A percentile compares a stretch with the other conserved stretches of the same genome.
Conservation (phyloP, 2,329 filamentous ascomycete species). For the Verticillium zaregamsianum region DNA sequence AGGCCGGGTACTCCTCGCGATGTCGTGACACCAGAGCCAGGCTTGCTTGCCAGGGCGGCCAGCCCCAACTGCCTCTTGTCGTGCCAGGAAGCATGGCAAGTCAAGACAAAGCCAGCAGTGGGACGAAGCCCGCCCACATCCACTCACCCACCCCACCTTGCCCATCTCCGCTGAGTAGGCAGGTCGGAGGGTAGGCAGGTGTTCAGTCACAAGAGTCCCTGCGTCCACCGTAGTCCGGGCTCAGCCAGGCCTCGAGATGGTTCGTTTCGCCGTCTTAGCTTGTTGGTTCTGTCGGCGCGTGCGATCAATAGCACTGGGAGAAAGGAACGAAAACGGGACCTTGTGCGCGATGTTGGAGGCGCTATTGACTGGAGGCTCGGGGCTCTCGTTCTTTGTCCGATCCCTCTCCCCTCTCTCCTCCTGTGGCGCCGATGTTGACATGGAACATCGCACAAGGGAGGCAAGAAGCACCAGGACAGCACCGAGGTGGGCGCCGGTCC, state of each 20-base stretch:
- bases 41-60: not conserved
- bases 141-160: not conserved
- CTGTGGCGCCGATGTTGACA: not conserved
- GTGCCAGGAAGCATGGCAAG: not conserved
- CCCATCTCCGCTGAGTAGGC: not conserved
- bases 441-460: not conserved
- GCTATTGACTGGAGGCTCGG: not conserved
- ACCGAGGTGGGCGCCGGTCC: not conserved
- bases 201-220: not conserved
- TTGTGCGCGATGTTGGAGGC: not conserved
- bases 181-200: not conserved
- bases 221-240: not conserved
- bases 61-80: not conserved
- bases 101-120: not conserved
- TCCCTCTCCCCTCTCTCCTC: not conserved
- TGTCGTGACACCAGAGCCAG: not conserved
- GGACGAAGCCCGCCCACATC: not conserved
- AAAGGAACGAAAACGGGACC: not conserved
- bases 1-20: not conserved
- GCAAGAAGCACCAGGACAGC: not conserved
- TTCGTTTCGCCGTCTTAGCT: not conserved
- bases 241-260: not conserved
- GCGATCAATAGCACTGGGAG: not conserved
- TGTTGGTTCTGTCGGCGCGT: not conserved
- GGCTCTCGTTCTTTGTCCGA: not conserved